Evolutionary conservation across 2,329 filamentous ascomycete genomes (phyloP).

Genomic region (Phyllosticta paracitricarpa): DNA sequence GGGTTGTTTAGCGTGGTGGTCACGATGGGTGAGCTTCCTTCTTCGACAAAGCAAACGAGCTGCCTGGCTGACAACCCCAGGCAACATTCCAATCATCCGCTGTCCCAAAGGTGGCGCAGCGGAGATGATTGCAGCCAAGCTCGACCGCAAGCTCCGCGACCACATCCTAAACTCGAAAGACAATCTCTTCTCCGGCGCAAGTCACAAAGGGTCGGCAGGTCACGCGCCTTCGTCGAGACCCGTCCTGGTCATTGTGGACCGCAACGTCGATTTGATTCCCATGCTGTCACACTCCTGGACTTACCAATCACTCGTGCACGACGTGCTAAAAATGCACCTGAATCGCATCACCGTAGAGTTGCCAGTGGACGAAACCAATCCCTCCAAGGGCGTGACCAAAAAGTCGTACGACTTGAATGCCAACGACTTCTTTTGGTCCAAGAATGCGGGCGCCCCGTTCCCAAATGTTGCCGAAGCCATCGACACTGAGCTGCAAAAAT

Average conservation of each 20-base stretch:
- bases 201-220: slow-evolving; percentile 48
- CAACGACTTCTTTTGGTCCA: slow-evolving; percentile 93
- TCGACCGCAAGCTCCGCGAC: slow-evolving; percentile 91
- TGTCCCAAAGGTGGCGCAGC: slow-evolving; percentile 89
- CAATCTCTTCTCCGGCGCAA: slow-evolving; percentile 71
- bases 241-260: slow-evolving; percentile 85
- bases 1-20: slow-evolving; percentile 96
- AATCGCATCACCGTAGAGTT: slow-evolving; percentile 92
- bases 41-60: neutral
- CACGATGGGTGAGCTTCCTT: slow-evolving; percentile 69
- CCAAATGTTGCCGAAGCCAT: slow-evolving; percentile 96
- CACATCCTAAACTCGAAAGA: slow-evolving; percentile 97
- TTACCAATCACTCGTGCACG: slow-evolving; percentile 75
- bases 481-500: slow-evolving; percentile 82
- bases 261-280: slow-evolving; percentile 88
- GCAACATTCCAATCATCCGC: slow-evolving; percentile 87
- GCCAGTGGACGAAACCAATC: slow-evolving; percentile 66
- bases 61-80: slow-evolving; percentile 32
- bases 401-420: slow-evolving; percentile 83
- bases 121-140: slow-evolving; percentile 85
- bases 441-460: slow-evolving; percentile 83
- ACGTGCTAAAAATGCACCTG: slow-evolving; percentile 68
- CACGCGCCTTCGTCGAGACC: slow-evolving; percentile 66
- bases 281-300: slow-evolving; percentile 98
- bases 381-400: slow-evolving; percentile 65